These are phyloP conservation scores for Schoenoplectus triqueter DNA, from an alignment of 202 grass and related monocot genomes.

Conservation along the genomic window DNA sequence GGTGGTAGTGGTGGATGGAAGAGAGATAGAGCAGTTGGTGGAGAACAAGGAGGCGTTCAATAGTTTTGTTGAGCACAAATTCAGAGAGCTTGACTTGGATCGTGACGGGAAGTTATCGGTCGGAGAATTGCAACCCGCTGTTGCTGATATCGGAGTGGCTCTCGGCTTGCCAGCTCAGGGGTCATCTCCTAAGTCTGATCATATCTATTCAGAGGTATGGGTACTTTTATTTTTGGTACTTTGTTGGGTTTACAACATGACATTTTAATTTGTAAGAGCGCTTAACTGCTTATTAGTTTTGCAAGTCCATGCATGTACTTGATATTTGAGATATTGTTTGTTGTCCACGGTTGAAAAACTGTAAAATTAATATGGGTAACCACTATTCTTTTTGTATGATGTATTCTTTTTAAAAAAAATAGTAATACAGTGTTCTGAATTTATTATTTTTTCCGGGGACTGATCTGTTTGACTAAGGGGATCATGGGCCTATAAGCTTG, in stretches of 20 bases:
- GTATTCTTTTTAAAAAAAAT: neutral
- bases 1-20: constrained; percentile 67
- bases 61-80: constrained; percentile 66
- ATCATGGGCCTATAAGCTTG: neutral
- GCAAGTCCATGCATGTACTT: neutral
- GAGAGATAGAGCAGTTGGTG: constrained; percentile 70
- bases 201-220: constrained; percentile 75
- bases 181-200: constrained; percentile 62
- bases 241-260: neutral
- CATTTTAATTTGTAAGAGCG: neutral
- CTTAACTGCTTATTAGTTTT: neutral
- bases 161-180: constrained; percentile 62
- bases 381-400: neutral
- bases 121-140: constrained; percentile 72
- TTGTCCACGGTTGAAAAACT: neutral
- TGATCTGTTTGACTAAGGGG: neutral
- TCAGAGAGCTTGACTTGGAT: constrained; percentile 68
- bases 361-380: neutral
- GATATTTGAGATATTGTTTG: neutral
- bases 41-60: constrained; percentile 63
- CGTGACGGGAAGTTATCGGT: constrained; percentile 63
- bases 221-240: neutral
- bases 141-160: constrained; percentile 70
- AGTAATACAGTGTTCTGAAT: neutral
- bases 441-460: neutral